Base-by-base conservation (phyloP, 1,284 basidiomycete species). In the Irpex lacteus region DNA sequence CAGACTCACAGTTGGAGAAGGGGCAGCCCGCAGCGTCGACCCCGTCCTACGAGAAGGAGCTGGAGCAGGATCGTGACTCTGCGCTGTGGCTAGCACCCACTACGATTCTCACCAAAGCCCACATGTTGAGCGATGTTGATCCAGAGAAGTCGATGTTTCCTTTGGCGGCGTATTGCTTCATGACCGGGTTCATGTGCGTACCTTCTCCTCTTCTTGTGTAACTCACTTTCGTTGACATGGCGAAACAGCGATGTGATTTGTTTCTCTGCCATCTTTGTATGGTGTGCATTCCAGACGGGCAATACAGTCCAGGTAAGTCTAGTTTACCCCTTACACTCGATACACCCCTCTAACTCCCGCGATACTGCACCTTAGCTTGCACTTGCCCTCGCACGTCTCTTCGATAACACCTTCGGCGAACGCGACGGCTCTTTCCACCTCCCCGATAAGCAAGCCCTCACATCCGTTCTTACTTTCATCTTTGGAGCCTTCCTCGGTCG, bases 281-380 rank as follows among this genome's bases (percentile, higher is more conserved):
- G 93, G 93, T 91, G 90, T 73, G 92, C 90, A 1, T 95, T 95
- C 76, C 92, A 95, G 75, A 95, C 89, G 0, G 90, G 89, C 40
- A 91, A 91, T 71, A 85, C 86, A 62, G 80, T 85, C 9, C 88
- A 90, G 77, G 87, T 85, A 67, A 52, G 50, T 26, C 26, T 26
- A 26, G 26, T 18, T 2, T 13, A n/a, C 19, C 50, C 50, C 7
- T 18, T 13, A 2, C 19, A 9, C n/a, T 19, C 8, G 13, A 52
- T 8, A 7, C 50, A 36, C 60, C 53, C 61, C 50, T 44, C 26
- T 62, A 50, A 38, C 15, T 60, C 3, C 5, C 54, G 47, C 26
- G 26, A 26, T 3, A 26, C 26, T 4, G 3, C 38, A 13, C 40
- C 40, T 1, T 78, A 90, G 79, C 81, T 90, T 21, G 78, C 85